phyloP scores from a whole-genome alignment of 2,329 filamentous ascomycete species.

The Magnaporthiopsis rhizophila region DNA sequence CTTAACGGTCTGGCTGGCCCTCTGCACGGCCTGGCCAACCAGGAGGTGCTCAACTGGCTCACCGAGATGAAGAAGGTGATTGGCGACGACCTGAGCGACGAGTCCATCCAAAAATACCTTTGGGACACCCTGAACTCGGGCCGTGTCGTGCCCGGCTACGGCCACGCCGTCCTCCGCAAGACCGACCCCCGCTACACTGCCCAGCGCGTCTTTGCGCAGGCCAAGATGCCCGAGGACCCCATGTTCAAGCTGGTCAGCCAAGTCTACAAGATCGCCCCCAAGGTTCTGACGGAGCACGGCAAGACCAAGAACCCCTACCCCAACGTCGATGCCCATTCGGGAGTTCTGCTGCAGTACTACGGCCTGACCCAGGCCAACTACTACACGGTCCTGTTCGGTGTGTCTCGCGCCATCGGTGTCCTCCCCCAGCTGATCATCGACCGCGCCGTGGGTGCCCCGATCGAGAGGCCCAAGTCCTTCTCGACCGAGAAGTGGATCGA shows the following conservation, averaged over 20 bases:
- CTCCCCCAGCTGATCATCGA: conserved; percentile 99
- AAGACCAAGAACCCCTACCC: conserved; percentile 99
- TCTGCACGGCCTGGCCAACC: conserved; percentile 98
- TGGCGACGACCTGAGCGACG: conserved; percentile 90
- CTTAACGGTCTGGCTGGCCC: conserved; percentile 97
- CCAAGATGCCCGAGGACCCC: conserved; percentile 78
- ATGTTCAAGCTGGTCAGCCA: conserved; percentile 99
- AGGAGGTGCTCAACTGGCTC: conserved; percentile 99
- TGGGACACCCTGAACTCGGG: conserved; percentile 95
- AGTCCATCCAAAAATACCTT: conserved; percentile 96
- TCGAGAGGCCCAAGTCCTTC: conserved; percentile 98
- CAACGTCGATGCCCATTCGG: conserved; percentile 98
- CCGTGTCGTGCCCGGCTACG: conserved; percentile 96
- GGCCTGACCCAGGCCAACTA: conserved; percentile 97
- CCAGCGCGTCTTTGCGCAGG: conserved; percentile 90
- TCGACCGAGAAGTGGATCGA: conserved; percentile 95
- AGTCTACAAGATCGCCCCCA: conserved; percentile 99
- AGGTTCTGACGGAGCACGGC: conserved; percentile 97
- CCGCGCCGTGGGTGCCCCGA: conserved; percentile 91
- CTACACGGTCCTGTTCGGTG: conserved; percentile 99
- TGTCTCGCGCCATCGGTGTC: conserved; percentile 95
- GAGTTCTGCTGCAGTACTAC: conserved; percentile 99
- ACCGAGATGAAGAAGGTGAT: conserved; percentile 96
- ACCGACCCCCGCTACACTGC: conserved; percentile 98
- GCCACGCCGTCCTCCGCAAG: conserved; percentile 98